These are phyloP conservation scores for Saturnispora sekii DNA, from an alignment of 805 yeast genomes.

Conservation along the genomic window DNA sequence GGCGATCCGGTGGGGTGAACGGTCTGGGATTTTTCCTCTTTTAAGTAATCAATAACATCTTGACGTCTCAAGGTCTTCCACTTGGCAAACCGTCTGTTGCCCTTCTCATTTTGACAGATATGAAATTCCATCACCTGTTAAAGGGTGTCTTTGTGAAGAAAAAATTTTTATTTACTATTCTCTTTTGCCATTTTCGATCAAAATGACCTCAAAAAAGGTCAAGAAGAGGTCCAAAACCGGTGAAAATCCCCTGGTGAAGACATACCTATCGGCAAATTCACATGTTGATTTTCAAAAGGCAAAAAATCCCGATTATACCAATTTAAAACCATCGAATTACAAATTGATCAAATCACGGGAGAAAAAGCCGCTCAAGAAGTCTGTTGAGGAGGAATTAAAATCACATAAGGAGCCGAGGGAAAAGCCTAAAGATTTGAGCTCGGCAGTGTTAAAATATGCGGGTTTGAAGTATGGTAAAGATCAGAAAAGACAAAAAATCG, in stretches of 20 bases:
- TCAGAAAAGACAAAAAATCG: constrained; percentile 21
- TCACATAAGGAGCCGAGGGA: constrained; percentile 15
- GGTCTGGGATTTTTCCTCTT: neutral
- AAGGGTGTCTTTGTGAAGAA: no score
- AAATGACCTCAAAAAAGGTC: neutral
- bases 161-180: neutral
- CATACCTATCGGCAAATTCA: constrained; percentile 29
- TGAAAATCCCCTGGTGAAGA: neutral
- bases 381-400: neutral
- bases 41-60: no score
- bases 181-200: no score
- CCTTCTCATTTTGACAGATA: no score
- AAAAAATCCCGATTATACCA: constrained; percentile 39
- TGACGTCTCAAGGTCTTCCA: no score
- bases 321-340: constrained; percentile 40
- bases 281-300: constrained; percentile 60
- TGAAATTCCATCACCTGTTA: no score
- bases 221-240: neutral
- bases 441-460: constrained; percentile 49
- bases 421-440: constrained; percentile 42
- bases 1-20: neutral
- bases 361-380: neutral
- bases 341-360: constrained; percentile 24
- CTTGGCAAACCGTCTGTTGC: no score
- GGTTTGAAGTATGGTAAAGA: constrained; percentile 36